Evolutionary conservation across 169 alveolate genomes (phyloP), one percentile per base, ranked within the genome.

Genomic region (Toxoplasma gondii): DNA sequence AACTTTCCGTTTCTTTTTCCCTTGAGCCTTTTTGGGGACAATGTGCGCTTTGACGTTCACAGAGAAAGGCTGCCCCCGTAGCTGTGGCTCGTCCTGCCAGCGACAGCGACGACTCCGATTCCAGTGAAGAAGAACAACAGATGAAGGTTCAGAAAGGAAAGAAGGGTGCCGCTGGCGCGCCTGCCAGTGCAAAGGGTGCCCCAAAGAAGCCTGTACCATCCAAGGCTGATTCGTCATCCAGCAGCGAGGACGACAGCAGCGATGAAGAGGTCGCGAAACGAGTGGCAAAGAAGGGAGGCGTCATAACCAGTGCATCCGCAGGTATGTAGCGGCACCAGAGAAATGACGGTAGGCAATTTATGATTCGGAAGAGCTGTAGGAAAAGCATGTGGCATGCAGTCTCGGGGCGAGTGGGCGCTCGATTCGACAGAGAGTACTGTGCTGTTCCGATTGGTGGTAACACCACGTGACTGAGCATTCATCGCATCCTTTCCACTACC

Each of bases 221-320:
- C 22, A n/a, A 19, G 49, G 45, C 86, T 1, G 86, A 70, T 70
- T 53, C 74, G 74, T 64, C 74, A 64, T 49, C 58, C 58, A 78
- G 86, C 45, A 78, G 86, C 86, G 86, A 78, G 44, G 86, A 78
- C 86, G 45, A n/a, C 49, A 78, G 86, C 86, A 78, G 86, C 45
- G 86, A 78, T 38, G 86, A 78, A 36, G 86, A 78, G 44, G 16
- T 38, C 86, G n/a, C 86, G 44, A 38, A 38, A 38, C 22, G 9
- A n/a, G 44, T n/a, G 7, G n/a, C 74, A 7, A 78, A 38, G 1
- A 19, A 19, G 44, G 10, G 12, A 27, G 31, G 22, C 39, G 43
- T n/a, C n/a, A n/a, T 10, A 7, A 36, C 44, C 29, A 31, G 86
- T 45, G 86, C 86, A 41, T 41, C 86, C 12, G 86, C 86, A 38